Evolutionary conservation across 1,284 basidiomycete genomes (phyloP).

Genomic region (Malassezia nana): DNA sequence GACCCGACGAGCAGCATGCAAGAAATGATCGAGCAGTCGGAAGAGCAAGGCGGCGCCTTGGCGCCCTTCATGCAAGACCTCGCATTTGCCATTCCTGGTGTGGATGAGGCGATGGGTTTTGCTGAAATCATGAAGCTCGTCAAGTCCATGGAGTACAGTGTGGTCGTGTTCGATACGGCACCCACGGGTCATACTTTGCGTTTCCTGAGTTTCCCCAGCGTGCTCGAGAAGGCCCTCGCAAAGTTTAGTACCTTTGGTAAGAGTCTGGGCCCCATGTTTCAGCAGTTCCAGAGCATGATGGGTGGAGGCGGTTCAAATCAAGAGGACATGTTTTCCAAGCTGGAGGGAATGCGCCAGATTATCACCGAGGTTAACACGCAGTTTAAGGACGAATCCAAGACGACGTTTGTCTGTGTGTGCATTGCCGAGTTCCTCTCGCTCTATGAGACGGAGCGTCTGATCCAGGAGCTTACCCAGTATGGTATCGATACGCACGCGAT

Average conservation of each 20-base stretch:
- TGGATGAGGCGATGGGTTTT: conserved; percentile 99
- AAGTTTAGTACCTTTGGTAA: conserved; percentile 85
- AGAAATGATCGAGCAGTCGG: conserved; percentile 96
- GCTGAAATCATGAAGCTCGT: conserved; percentile 99
- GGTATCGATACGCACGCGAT: conserved; percentile 99
- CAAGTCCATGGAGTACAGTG: conserved; percentile 99
- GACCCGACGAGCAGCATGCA: conserved; percentile 93
- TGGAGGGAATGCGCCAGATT: conserved; percentile 89
- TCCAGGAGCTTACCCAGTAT: conserved; percentile 89
- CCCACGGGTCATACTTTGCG: conserved; percentile 96
- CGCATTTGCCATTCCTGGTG: conserved; percentile 96
- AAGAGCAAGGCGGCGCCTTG: conserved; percentile 73
- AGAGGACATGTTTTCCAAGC: conserved; percentile 87
- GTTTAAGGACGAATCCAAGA: conserved; percentile 99
- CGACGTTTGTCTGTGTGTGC: conserved; percentile 87
- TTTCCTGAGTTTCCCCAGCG: conserved; percentile 93
- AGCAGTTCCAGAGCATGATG: conserved; percentile 75
- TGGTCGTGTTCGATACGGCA: conserved; percentile 97
- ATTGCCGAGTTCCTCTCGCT: conserved; percentile 96
- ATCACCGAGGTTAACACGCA: conserved; percentile 99
- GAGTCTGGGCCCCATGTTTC: conserved; percentile 89
- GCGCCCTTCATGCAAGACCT: conserved; percentile 99
- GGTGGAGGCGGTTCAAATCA: conserved; percentile 55
- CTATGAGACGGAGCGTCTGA: conserved; percentile 94
- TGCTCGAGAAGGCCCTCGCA: conserved; percentile 90